A percentile compares a stretch with the other conserved stretches of the same genome.
Conservation (phyloP, 768 basidiomycete species). For the Cubamyces lactineus region DNA sequence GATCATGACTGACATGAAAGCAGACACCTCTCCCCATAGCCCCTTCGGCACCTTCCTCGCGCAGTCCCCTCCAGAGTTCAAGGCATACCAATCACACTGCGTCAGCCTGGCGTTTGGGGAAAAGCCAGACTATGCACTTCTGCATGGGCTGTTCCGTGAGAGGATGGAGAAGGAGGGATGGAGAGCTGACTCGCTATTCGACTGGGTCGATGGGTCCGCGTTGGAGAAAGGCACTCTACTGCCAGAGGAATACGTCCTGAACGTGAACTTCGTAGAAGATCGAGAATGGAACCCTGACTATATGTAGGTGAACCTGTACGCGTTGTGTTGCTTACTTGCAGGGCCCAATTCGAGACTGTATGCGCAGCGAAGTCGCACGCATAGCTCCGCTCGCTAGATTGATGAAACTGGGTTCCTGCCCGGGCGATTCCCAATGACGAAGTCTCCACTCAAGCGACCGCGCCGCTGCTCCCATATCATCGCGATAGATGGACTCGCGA, state of each 20-base stretch:
- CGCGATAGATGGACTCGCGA: too few species aligned
- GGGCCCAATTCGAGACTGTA: too few species aligned
- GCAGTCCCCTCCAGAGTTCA: slow-evolving; percentile 22
- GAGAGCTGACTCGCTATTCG: slow-evolving; percentile 14
- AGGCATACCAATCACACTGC: slow-evolving; percentile 24
- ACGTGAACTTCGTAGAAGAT: slow-evolving; percentile 6
- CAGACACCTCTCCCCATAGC: neutral
- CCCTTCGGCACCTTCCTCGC: slow-evolving; percentile 1
- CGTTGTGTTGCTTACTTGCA: too few species aligned
- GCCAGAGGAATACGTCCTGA: slow-evolving; percentile 19
- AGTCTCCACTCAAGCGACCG: too few species aligned
- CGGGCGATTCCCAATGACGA: too few species aligned
- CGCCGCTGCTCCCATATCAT: too few species aligned
- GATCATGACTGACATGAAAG: slow-evolving; percentile 27
- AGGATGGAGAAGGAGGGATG: slow-evolving; percentile 14
- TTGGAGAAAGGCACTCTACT: slow-evolving; percentile 9
- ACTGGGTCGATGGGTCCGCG: slow-evolving; percentile 9
- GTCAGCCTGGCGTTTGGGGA: slow-evolving; percentile 27
- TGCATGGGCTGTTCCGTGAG: slow-evolving; percentile 22
- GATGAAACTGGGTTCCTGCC: too few species aligned
- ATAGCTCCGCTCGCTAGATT: too few species aligned
- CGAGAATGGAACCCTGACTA: slow-evolving; percentile 1
- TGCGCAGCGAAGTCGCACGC: too few species aligned
- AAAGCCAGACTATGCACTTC: slow-evolving; percentile 27
- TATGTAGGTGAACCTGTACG: too few species aligned